Conservation (phyloP, 768 basidiomycete species). For the Leccinum boreale region DNA sequence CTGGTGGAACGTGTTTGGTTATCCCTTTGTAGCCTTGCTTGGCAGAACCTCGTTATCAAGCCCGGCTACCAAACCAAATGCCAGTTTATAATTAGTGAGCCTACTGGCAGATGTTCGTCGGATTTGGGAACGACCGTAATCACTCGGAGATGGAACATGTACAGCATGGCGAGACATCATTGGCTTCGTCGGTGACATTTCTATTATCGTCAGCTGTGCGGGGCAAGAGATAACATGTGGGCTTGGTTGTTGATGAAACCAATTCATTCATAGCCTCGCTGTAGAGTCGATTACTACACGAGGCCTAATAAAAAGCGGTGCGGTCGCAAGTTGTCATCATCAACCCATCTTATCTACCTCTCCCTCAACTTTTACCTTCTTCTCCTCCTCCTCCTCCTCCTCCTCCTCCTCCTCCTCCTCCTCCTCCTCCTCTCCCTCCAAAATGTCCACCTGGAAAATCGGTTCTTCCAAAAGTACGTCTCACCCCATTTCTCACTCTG, state of each 20-base stretch:
- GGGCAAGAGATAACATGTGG: background rate
- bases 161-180: background rate
- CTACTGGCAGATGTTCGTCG: background rate
- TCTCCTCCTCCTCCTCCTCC: background rate
- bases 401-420: background rate
- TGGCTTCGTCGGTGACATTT: background rate
- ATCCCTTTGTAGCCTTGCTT: background rate
- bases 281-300: background rate
- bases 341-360: background rate
- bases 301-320: background rate
- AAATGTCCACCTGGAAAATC: slow-evolving; percentile 56
- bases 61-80: background rate
- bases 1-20: background rate
- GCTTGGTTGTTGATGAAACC: background rate
- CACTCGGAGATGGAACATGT: background rate
- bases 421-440: background rate
- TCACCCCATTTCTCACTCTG: background rate
- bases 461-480: slow-evolving; percentile 36
- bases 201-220: background rate
- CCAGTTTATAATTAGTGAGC: background rate
- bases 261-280: background rate
- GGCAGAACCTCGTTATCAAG: background rate
- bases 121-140: too few species aligned
- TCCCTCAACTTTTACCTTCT: background rate
- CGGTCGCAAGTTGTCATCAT: background rate